Conservation (phyloP, 495 filamentous ascomycete genomes). For the Parachaetomium inaequale region DNA sequence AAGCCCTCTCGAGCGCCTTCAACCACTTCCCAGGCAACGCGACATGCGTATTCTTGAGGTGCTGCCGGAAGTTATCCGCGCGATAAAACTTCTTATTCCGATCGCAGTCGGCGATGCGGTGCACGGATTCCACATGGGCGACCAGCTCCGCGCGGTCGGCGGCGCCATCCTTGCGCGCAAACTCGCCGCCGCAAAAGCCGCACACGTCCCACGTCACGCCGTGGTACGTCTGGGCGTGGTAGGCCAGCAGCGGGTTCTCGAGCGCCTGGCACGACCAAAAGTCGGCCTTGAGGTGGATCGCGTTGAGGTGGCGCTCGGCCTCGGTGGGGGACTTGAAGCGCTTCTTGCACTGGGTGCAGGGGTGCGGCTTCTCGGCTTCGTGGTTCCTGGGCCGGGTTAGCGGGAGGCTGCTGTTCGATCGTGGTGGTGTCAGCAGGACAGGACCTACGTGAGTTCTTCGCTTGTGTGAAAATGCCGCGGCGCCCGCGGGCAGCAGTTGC, state of each 20-base stretch:
- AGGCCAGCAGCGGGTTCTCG: slow-evolving; percentile 49
- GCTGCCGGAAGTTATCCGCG: slow-evolving; percentile 86
- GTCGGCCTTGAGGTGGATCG: slow-evolving; percentile 77
- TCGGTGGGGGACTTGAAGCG: slow-evolving; percentile 91
- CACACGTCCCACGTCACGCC: slow-evolving; percentile 60
- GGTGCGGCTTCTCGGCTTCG: slow-evolving; percentile 77
- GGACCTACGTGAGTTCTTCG: slow-evolving; percentile 67
- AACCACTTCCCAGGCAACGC: slow-evolving; percentile 29
- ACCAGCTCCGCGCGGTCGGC: slow-evolving; percentile 31
- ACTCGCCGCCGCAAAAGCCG: slow-evolving; percentile 82
- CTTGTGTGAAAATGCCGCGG: slow-evolving; percentile 74
- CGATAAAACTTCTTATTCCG: slow-evolving; percentile 83
- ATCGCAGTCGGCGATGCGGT: slow-evolving; percentile 84
- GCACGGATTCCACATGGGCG: slow-evolving; percentile 65
- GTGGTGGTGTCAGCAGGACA: not conserved
- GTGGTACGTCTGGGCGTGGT: slow-evolving; percentile 56
- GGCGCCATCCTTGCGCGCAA: slow-evolving; percentile 61
- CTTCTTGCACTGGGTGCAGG: slow-evolving; percentile 73
- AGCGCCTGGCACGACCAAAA: slow-evolving; percentile 81
- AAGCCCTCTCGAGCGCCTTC: slow-evolving; percentile 29
- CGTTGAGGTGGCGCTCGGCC: slow-evolving; percentile 84
- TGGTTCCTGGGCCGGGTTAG: slow-evolving; percentile 42
- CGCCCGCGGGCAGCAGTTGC: slow-evolving; percentile 84
- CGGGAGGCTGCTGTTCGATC: not conserved
- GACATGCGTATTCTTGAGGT: slow-evolving; percentile 76